Base-by-base conservation (phyloP, 108 stramenopile species). In the Nitzschia putrida region DNA sequence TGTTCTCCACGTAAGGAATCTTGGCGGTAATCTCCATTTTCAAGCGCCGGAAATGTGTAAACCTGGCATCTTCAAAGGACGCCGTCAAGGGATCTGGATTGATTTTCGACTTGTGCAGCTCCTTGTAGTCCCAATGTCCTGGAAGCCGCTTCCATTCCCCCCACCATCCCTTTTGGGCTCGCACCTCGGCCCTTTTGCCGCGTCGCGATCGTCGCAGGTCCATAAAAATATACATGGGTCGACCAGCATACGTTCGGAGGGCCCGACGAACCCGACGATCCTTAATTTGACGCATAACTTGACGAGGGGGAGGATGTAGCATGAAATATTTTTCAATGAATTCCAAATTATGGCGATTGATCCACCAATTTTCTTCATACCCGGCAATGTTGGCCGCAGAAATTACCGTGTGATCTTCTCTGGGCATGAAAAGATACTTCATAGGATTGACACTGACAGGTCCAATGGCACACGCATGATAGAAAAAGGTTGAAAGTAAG, bases 61-160 rank as follows among this genome's bases (percentile, higher is more conserved):
- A 64, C 5, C 78, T 71, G 16, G 84, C 84, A 44, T 80, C 80
- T 54, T 85, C 84, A 59, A 80, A 85, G 14, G 60, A 43, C 6
- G 74, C 57, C 24, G 64, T 56, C 50, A 78, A 38, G 29, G 74
- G 66, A 39, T 75, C 80, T 7, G 50, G 14, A 3, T 54, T 13
- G 29, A 34, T 34, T 34, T 34, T 34, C 4, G 29, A 34, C 4
- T 34, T 34, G 29, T 34, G 29, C 1, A 34, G 29, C 29, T 34
- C 29, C 37, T 53, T 77, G 4, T 61, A 8, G 1, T 16, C 60
- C 84, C 84, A 85, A 34, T 72, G 78, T 25, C 54, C 84, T 40
- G 80, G 73, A 45, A 85, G 70, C 42, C 70, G 64, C 44, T 75
- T 74, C 29, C 29, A 34, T 34, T 34, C 29, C 1, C 29, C 29